Base-by-base conservation (phyloP, 768 basidiomycete species). In the Tricholoma terreum region DNA sequence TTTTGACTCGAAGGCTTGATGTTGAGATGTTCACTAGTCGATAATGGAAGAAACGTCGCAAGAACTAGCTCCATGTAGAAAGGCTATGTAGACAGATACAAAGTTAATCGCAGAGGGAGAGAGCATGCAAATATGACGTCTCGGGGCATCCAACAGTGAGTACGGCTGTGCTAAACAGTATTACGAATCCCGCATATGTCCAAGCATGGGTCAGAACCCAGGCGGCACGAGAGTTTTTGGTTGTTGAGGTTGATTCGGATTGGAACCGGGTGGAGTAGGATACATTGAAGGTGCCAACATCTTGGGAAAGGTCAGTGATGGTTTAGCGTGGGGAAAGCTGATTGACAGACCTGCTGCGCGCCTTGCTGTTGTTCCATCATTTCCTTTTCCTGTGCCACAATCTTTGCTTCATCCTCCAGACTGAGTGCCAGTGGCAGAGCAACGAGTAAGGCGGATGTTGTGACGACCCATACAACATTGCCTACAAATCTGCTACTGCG, bases 341-440 rank as follows among this genome's bases (percentile, higher is more conserved):
- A 63, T 58, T 35, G 38, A 80, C 80, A 58, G 56, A 91, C 94
- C 84, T 92, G 90, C 71, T 94, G 92, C 11, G 88, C 89, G 43
- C 94, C 94, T 71, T 92, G 89, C 70, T 94, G 92, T 71, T 96
- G 94, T 52, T 92, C 92, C 60, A 91, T 76, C 82, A 92, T 84
- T 74, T 98, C 94, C 75, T 90, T 87, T 74, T 98, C 97, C 75
- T 98, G 94, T 48, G 88, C 86, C 10, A 94, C 88, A 56, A 96
- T 83, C 75, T 94, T 94, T 54, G 92, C 89, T 77, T 99, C 97
- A 74, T 97, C 96, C 75, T 99, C 97, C 65, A 98, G 80, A 59
- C 86, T 89, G 64, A 98, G 81, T 4, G 95, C 94, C 60, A 98
- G 80, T 33, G 97, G 97, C 36, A 99, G 79, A 12, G 92, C 97